Conservation (phyloP, 2,329 filamentous ascomycete species). For the Alternaria ethzedia region DNA sequence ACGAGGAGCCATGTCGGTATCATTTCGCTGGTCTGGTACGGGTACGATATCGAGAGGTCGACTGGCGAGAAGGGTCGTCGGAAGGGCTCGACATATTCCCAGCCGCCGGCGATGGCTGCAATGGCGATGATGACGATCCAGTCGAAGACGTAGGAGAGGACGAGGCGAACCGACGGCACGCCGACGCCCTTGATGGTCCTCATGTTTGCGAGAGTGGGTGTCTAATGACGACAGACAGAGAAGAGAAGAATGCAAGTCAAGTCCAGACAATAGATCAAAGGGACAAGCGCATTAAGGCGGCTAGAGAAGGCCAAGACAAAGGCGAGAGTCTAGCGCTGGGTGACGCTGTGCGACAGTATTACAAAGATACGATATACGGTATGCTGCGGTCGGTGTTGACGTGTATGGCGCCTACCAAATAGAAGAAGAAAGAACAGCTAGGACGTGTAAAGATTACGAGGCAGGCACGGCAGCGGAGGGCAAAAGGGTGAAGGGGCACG, state of each 20-base stretch:
- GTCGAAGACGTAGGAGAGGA: slow-evolving; percentile 74
- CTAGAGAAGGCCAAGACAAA: slow-evolving; percentile 9
- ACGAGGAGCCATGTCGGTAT: slow-evolving; percentile 71
- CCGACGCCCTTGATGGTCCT: slow-evolving; percentile 28
- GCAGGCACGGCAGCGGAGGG: background rate
- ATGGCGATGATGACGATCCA: slow-evolving; percentile 72
- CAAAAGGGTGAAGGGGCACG: slow-evolving; percentile 14
- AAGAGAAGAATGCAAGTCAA: slow-evolving; percentile 5
- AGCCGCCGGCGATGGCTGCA: slow-evolving; percentile 64
- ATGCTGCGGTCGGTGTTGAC: slow-evolving; percentile 6
- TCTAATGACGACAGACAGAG: slow-evolving; percentile 1
- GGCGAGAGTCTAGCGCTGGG: background rate
- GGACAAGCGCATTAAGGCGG: slow-evolving; percentile 14
- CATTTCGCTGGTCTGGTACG: slow-evolving; percentile 72
- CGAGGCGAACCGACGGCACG: slow-evolving; percentile 58
- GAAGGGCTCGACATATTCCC: slow-evolving; percentile 68
- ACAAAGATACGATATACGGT: background rate
- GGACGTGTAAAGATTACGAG: background rate
- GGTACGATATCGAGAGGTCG: slow-evolving; percentile 81
- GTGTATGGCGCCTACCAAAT: background rate
- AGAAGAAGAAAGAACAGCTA: background rate
- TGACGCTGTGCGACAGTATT: background rate
- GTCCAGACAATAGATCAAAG: slow-evolving; percentile 12
- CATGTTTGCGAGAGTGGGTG: slow-evolving; percentile 27
- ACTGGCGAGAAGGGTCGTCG: slow-evolving; percentile 73